A percentile compares a stretch with the other conserved stretches of the same genome.
phyloP scores from a whole-genome alignment of 805 yeast species.

The Candida ipomoeae region DNA sequence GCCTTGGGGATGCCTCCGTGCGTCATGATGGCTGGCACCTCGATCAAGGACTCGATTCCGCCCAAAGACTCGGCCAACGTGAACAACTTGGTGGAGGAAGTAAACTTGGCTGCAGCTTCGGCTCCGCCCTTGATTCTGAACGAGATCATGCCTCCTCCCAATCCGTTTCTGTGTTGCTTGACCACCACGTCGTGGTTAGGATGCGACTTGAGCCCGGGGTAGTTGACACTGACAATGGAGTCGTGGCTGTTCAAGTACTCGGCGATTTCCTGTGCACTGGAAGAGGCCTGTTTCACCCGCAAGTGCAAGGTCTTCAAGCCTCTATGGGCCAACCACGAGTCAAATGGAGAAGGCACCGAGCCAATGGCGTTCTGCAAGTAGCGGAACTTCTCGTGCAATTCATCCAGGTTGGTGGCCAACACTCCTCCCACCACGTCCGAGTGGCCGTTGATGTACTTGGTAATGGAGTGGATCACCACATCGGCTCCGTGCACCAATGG shows the following conservation, averaged over 20 bases:
- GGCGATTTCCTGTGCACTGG: conserved; percentile 65
- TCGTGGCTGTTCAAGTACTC: conserved; percentile 51
- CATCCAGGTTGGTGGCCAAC: conserved; percentile 62
- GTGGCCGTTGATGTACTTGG: conserved; percentile 90
- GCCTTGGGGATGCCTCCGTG: conserved; percentile 84
- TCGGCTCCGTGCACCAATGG: conserved; percentile 84
- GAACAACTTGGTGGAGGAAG: conserved; percentile 70
- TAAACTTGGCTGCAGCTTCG: conserved; percentile 66
- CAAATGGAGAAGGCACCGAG: conserved; percentile 86
- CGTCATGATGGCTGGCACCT: conserved; percentile 89
- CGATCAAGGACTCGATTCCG: conserved; percentile 80
- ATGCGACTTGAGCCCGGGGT: conserved; percentile 76
- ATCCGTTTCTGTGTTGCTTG: conserved; percentile 75
- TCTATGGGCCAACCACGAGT: conserved; percentile 89
- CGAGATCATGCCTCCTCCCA: conserved; percentile 91
- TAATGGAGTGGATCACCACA: conserved; percentile 82
- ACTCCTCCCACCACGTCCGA: conserved; percentile 89
- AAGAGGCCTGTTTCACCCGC: conserved; percentile 67
- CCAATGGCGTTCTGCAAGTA: conserved; percentile 87
- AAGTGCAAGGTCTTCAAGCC: conserved; percentile 84
- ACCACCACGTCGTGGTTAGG: conserved; percentile 58
- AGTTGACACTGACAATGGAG: conserved; percentile 63
- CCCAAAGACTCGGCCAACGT: conserved; percentile 89
- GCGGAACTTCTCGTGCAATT: conserved; percentile 57
- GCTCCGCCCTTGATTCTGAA: conserved; percentile 85